Evolutionary conservation across 129 eudicot genomes (phyloP), one percentile per base, ranked within the genome.

Genomic region (Logfia minima): DNA sequence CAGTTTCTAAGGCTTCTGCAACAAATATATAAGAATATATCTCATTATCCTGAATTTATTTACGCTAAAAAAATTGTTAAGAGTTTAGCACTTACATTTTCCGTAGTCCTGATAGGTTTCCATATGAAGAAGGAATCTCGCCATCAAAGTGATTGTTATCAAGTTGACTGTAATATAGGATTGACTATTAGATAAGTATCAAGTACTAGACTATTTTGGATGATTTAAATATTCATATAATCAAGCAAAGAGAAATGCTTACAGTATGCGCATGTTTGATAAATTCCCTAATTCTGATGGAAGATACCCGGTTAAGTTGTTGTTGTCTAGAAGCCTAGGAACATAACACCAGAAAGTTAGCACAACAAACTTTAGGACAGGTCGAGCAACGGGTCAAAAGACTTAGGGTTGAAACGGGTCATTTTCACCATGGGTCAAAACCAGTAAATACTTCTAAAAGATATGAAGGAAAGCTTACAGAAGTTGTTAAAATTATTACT

Each of bases 1-100:
- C 98, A 92, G 77, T 92, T 92, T 79, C 96, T 88, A 56, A 90
- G 88, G 77, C 98, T 90, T 85, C 98, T 92, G 88, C 60, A 78
- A 48, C 17, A 48, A 14, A 48, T 11, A 48, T 11, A 48, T 11
- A 48, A 48, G 3, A 8, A 48, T 11, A 48, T 3, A 14, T 48
- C 11, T 48, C n/a, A n/a, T 48, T 4, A 48, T 48, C 18, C n/a
- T 48, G 55, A 48, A 48, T 14, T 14, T 14, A 48, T 16, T 48
- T 14, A 48, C 48, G n/a, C 18, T 13, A 9, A 2, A 3, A 3
- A 58, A 58, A 58, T 58, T 58, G 63, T 58, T 58, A 3, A 58
- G 63, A 58, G 19, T 9, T 67, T 13, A 77, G 81, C 73, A 90
- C 92, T 85, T 80, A 92, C 98, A 92, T 35, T 79, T 92, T 92